These are phyloP conservation scores for Pestalotiopsis sp. DNA, from an alignment of 2,329 filamentous ascomycete genomes.

Conservation along the genomic window DNA sequence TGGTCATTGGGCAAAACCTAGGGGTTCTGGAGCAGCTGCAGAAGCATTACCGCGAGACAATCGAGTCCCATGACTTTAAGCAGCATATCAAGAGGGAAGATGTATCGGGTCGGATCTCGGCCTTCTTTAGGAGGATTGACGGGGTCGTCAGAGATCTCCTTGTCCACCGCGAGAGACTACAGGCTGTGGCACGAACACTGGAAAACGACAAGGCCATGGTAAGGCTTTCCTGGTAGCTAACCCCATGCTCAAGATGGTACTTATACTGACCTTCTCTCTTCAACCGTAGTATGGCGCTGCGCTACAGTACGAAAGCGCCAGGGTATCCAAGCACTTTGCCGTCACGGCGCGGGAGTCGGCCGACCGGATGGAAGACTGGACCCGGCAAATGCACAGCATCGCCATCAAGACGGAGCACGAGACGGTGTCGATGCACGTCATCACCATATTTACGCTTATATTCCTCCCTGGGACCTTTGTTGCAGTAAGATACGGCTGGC, in stretches of 20 bases:
- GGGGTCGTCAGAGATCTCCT: slow-evolving; percentile 20
- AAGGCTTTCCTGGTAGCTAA: not conserved
- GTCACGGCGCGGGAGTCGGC: slow-evolving; percentile 21
- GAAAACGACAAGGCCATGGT: slow-evolving; percentile 22
- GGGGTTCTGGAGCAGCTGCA: slow-evolving; percentile 19
- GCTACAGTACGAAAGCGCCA: slow-evolving; percentile 26
- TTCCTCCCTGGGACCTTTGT: slow-evolving; percentile 12
- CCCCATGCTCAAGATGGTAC: not conserved
- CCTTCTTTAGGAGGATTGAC: slow-evolving; percentile 19
- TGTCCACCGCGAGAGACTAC: slow-evolving; percentile 18
- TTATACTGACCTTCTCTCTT: not conserved
- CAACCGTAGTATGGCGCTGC: slow-evolving; percentile 24
- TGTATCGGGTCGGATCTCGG: slow-evolving; percentile 13
- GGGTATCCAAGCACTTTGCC: slow-evolving; percentile 25
- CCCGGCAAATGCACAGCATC: slow-evolving; percentile 54
- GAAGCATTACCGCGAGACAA: slow-evolving; percentile 19
- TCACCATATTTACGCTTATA: not conserved
- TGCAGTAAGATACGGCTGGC: slow-evolving; percentile 11
- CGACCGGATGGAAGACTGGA: slow-evolving; percentile 22
- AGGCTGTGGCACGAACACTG: slow-evolving; percentile 18
- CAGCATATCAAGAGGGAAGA: not conserved
- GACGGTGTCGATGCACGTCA: slow-evolving; percentile 8
- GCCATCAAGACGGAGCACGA: slow-evolving; percentile 48
- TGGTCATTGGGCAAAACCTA: slow-evolving; percentile 24
- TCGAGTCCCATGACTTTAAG: slow-evolving; percentile 15